A percentile compares a stretch with the other conserved stretches of the same genome.
Conservation (phyloP, 2,329 filamentous ascomycete species). For the Fusarium mundagurra region DNA sequence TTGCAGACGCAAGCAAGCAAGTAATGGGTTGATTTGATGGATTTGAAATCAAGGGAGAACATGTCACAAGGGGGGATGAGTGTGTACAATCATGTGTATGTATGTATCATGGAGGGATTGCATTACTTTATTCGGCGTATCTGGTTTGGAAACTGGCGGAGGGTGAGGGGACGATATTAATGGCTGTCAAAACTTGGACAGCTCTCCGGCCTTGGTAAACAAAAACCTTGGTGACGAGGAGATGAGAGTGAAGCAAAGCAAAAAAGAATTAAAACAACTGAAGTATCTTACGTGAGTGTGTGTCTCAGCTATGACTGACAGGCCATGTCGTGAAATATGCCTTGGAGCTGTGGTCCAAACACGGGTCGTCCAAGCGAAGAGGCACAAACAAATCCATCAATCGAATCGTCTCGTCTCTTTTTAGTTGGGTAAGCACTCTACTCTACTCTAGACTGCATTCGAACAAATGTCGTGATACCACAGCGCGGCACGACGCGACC, state of each 20-base stretch:
- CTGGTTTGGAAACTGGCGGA: constrained; percentile 14
- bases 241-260: neutral
- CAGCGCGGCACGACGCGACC: constrained; percentile 22
- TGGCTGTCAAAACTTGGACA: constrained; percentile 34
- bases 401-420: neutral
- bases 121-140: neutral
- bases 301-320: constrained; percentile 5
- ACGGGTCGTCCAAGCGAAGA: constrained; percentile 25
- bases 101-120: neutral
- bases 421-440: neutral
- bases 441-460: neutral
- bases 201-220: constrained; percentile 34
- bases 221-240: constrained; percentile 33
- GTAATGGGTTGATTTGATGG: constrained; percentile 22
- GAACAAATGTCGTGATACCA: constrained; percentile 10
- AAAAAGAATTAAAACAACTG: constrained; percentile 13
- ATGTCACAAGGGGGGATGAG: constrained; percentile 23
- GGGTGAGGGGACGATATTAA: constrained; percentile 29
- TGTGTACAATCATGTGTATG: constrained; percentile 40
- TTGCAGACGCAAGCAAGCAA: constrained; percentile 8
- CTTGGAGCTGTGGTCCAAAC: constrained; percentile 9
- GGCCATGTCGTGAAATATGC: constrained; percentile 11
- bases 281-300: neutral
- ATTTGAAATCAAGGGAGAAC: constrained; percentile 25
- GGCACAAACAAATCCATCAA: neutral